phyloP scores from a whole-genome alignment of 345 rosid genomes.

The Eutrema heterophyllum region DNA sequence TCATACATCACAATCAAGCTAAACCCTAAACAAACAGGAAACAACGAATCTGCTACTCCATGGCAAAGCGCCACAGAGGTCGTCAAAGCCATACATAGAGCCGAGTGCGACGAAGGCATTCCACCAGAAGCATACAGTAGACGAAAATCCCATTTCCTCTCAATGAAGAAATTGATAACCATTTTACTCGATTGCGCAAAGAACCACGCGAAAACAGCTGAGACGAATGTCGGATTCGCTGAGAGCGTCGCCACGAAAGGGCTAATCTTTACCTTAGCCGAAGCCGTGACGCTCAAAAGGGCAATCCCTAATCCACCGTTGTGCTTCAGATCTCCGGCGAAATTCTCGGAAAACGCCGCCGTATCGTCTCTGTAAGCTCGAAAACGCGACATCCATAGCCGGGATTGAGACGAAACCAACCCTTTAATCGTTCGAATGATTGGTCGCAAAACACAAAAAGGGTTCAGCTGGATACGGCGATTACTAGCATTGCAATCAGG shows the following conservation, averaged over 20 bases:
- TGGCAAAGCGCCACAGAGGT: constrained; percentile 89
- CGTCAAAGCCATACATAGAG: constrained; percentile 84
- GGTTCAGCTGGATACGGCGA: constrained; percentile 22
- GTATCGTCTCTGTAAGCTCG: constrained; percentile 40
- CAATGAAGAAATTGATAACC: constrained; percentile 72
- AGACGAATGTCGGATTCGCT: constrained; percentile 82
- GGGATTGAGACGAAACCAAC: constrained; percentile 41
- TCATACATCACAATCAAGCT: constrained; percentile 94
- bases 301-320: constrained; percentile 63
- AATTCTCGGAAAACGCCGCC: constrained; percentile 27
- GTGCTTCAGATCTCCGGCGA: constrained; percentile 31
- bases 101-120: constrained; percentile 95
- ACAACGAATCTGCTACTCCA: constrained; percentile 82
- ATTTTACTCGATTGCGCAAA: constrained; percentile 70
- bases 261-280: constrained; percentile 64
- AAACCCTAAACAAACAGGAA: constrained; percentile 94
- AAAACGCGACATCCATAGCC: constrained; percentile 45
- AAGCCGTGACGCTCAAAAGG: constrained; percentile 60
- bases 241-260: constrained; percentile 73
- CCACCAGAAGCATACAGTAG: constrained; percentile 80
- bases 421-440: constrained; percentile 40
- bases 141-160: constrained; percentile 84
- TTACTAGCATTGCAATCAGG: background rate
- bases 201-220: constrained; percentile 75
- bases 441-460: constrained; percentile 37